Evolutionary conservation across 257 asterid species (phyloP), one percentile per base, ranked within the genome.

Genomic region (Nyctanthes arbortristis): DNA sequence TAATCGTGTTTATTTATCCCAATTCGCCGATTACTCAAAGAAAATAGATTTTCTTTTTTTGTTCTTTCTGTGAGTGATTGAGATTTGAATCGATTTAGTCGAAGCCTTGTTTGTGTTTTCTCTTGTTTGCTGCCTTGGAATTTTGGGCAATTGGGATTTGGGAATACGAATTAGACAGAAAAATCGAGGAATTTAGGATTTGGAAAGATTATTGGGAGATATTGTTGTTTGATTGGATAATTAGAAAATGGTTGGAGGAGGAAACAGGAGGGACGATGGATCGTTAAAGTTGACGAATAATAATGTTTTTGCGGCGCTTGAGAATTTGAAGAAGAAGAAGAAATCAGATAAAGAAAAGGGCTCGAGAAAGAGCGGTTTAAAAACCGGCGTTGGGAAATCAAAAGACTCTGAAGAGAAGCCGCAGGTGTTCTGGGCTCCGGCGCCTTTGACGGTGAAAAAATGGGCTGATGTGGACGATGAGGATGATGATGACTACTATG

Each of bases 401-500:
- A 75, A 71, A 72, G 70, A 61, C 36, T 61, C 72, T 5, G 83
- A 74, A 54, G 81, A 84, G 80, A 80, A 80, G 80, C 57, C 78
- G 45, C 90, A 66, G 81, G 93, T 93, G 39, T 88, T 56, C 76
- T 93, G 97, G 98, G 92, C 97, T 12, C 98, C 97, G 1, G 90
- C 98, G 4, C 98, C 98, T 31, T 65, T 93, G 80, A 87, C 91
- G 0, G 80, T 68, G 13, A 93, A 88, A 83, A 88, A 96, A 0
- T 93, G 98, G 98, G 98, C 97, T 1, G 98, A 93, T 87, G 96
- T 90, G 13, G 98, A 93, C 32, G 98, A 93, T 25, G 98, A 93
- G 68, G 97, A 91, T 67, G 98, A 93, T 52, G 98, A 90, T 61
- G 97, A 93, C 80, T 93, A 93, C 78, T 93, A 82, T 31, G 97